A percentile compares a stretch with the other conserved stretches of the same genome.
Evolutionary conservation across 164 flowering plant species (phyloP).

Genomic region (Akebia trifoliata): DNA sequence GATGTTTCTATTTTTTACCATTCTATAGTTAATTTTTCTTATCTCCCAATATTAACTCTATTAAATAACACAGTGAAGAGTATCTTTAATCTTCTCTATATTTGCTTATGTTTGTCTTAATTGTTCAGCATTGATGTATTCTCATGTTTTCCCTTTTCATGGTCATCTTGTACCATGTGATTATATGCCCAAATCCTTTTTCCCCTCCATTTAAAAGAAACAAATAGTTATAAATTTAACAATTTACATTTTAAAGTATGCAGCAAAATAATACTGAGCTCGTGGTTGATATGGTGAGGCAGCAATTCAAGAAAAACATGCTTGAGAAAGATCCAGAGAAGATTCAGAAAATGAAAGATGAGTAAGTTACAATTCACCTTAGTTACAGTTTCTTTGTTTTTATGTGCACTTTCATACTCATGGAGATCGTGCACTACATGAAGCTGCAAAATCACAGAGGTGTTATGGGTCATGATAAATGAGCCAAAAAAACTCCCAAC

Average conservation of each 20-base stretch:
- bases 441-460: too few relatives aligned
- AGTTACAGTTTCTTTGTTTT: neutral
- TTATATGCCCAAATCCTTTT: neutral
- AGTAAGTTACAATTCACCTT: slow-evolving; percentile 44
- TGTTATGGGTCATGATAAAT: neutral
- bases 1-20: too few relatives aligned
- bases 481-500: neutral
- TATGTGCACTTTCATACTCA: too few relatives aligned
- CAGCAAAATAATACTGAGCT: slow-evolving; percentile 88
- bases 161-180: too few relatives aligned
- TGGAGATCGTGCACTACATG: too few relatives aligned
- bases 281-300: slow-evolving; percentile 77
- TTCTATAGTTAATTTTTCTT: too few relatives aligned
- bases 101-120: too few relatives aligned
- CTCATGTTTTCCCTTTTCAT: too few relatives aligned
- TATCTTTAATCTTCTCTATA: too few relatives aligned
- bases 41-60: too few relatives aligned
- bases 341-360: slow-evolving; percentile 87
- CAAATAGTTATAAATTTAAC: neutral
- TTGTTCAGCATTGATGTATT: too few relatives aligned
- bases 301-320: slow-evolving; percentile 80
- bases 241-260: slow-evolving; percentile 3
- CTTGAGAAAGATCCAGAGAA: slow-evolving; percentile 90
- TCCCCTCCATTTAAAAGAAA: neutral
- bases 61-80: too few relatives aligned